Percentiles rank a stretch among this genome's conserved stretches.
phyloP scores from a whole-genome alignment of 176 grass and related monocot genomes.

The Triticum urartu region DNA sequence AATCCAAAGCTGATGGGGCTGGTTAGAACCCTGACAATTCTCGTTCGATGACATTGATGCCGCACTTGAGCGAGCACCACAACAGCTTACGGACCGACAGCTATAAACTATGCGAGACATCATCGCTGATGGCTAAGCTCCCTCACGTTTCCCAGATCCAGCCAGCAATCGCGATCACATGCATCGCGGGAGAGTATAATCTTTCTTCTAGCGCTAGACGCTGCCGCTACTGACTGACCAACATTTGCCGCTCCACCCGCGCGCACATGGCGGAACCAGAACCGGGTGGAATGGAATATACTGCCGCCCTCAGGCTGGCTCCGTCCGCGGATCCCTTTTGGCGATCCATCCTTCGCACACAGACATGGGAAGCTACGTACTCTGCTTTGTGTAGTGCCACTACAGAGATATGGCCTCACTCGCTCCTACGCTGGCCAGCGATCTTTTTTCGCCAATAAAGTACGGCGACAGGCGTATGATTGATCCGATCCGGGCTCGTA shows the following conservation, averaged over 20 bases:
- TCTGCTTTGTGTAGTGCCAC: neutral
- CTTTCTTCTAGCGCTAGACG: neutral
- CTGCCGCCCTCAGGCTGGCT: neutral
- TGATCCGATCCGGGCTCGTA: constrained; percentile 11
- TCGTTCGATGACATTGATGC: neutral
- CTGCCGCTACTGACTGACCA: neutral
- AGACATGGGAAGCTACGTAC: neutral
- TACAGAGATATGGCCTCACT: neutral
- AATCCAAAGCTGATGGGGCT: neutral
- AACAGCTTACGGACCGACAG: neutral
- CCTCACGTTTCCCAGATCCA: neutral
- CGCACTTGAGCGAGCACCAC: neutral
- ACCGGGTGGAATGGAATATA: neutral
- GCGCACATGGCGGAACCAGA: neutral
- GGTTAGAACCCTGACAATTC: neutral
- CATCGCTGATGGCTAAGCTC: neutral
- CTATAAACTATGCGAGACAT: neutral
- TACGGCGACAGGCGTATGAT: constrained; percentile 1
- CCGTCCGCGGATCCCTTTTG: neutral
- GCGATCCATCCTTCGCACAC: neutral
- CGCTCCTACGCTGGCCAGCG: too few relatives aligned
- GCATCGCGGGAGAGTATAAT: neutral
- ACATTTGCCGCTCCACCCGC: neutral
- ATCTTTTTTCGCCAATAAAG: neutral
- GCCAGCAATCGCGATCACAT: constrained; percentile 14